phyloP scores from a whole-genome alignment of 495 filamentous ascomycete species.

The Annulohypoxylon nitens region DNA sequence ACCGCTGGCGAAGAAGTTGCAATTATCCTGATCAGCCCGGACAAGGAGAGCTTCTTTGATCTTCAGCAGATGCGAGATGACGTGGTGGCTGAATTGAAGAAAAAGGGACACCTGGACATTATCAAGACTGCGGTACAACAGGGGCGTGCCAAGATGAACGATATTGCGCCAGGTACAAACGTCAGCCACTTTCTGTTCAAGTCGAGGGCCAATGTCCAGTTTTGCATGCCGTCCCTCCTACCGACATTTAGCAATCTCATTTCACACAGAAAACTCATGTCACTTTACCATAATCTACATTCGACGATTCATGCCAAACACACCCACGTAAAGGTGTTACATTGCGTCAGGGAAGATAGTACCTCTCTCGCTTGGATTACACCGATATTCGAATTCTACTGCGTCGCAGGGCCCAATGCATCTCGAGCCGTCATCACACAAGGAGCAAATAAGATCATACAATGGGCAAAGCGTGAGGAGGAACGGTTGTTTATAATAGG shows the following conservation, averaged over 20 bases:
- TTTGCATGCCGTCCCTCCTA: constrained; percentile 86
- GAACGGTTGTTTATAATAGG: constrained; percentile 95
- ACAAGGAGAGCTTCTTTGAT: constrained; percentile 93
- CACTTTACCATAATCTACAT: constrained; percentile 86
- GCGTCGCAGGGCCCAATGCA: constrained; percentile 83
- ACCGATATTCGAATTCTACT: constrained; percentile 92
- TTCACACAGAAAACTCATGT: constrained; percentile 80
- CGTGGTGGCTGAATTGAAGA: constrained; percentile 80
- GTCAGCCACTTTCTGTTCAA: constrained; percentile 96
- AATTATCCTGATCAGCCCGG: constrained; percentile 89
- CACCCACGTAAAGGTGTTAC: constrained; percentile 84
- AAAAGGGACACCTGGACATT: constrained; percentile 77
- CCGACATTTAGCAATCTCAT: constrained; percentile 76
- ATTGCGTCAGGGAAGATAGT: constrained; percentile 77
- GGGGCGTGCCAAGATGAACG: constrained; percentile 74
- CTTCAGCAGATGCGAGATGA: constrained; percentile 86
- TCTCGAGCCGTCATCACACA: constrained; percentile 84
- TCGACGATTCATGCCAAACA: constrained; percentile 85
- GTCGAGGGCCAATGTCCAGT: constrained; percentile 92
- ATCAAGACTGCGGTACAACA: constrained; percentile 78
- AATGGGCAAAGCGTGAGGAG: constrained; percentile 92
- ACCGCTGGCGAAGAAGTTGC: constrained; percentile 77
- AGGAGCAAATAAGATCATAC: constrained; percentile 85
- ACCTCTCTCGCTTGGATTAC: constrained; percentile 91
- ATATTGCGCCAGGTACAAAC: constrained; percentile 83